Percentiles rank a stretch among this genome's conserved stretches.
phyloP scores from a whole-genome alignment of 176 grass and related monocot species.

The Otatea glauca region DNA sequence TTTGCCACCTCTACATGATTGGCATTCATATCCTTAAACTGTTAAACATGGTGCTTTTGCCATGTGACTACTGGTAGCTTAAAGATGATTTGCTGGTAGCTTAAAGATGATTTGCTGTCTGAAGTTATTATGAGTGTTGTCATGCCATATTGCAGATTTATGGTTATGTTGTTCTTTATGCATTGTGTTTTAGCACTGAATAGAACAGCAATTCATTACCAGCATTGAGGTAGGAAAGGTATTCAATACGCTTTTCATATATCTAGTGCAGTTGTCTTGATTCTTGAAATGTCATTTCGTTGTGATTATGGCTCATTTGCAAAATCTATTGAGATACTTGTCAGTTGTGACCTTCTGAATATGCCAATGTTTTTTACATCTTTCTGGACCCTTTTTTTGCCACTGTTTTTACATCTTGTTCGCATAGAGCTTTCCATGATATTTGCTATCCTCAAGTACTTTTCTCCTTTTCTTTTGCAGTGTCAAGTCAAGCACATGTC shows the following conservation, averaged over 20 bases:
- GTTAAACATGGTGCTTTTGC: no score
- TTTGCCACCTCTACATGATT: not conserved
- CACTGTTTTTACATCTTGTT: conserved; percentile 18
- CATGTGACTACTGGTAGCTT: no score
- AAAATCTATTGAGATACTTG: not conserved
- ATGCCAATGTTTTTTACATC: not conserved
- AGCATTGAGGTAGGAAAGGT: no score
- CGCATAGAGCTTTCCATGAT: not conserved
- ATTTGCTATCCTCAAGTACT: conserved; percentile 11
- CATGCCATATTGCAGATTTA: not conserved
- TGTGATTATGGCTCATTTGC: no score
- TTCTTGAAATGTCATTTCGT: not conserved
- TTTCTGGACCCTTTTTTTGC: not conserved
- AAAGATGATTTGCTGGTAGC: not conserved
- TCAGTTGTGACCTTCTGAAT: not conserved
- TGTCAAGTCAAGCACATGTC: conserved; percentile 58
- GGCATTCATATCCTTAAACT: no score
- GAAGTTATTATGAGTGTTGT: not conserved
- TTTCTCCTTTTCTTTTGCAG: conserved; percentile 43
- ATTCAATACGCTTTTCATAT: not conserved
- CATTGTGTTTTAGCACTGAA: not conserved
- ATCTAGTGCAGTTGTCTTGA: not conserved
- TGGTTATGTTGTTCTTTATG: not conserved
- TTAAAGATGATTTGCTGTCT: not conserved
- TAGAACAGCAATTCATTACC: not conserved